Evolutionary conservation across 129 eudicot genomes (phyloP).

Genomic region (Escallonia herrerae): DNA sequence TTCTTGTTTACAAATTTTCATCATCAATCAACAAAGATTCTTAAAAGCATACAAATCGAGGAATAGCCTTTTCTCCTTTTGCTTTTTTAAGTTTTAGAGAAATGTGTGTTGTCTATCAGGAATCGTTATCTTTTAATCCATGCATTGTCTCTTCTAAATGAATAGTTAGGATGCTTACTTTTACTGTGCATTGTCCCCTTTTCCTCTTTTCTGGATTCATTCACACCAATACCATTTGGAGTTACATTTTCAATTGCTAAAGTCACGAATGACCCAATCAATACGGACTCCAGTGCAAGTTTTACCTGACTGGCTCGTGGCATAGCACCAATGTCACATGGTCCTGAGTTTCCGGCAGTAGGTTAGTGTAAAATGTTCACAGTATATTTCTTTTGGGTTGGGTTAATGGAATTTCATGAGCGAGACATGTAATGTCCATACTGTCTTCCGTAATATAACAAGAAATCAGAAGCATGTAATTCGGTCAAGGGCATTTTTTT

Average conservation of each 20-base stretch:
- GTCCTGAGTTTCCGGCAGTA: too few relatives aligned
- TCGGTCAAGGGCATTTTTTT: background rate
- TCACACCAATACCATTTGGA: background rate
- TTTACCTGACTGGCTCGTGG: too few relatives aligned
- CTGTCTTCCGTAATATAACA: too few relatives aligned
- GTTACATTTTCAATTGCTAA: background rate
- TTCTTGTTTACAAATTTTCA: too few relatives aligned
- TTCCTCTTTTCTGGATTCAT: constrained; percentile 3
- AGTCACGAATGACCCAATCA: constrained; percentile 2
- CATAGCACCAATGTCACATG: too few relatives aligned
- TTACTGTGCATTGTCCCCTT: constrained; percentile 3
- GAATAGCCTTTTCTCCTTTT: constrained; percentile 1
- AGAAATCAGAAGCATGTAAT: too few relatives aligned
- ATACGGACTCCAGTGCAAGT: too few relatives aligned
- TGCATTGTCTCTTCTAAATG: constrained; percentile 1
- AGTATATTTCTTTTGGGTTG: too few relatives aligned
- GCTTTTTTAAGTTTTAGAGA: background rate
- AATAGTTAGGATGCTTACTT: constrained; percentile 9
- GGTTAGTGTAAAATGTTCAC: too few relatives aligned
- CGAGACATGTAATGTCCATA: too few relatives aligned
- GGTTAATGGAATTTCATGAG: too few relatives aligned
- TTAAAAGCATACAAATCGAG: background rate
- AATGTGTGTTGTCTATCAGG: background rate
- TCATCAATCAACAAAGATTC: too few relatives aligned
- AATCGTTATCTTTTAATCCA: constrained; percentile 15